Percentiles rank a stretch among this genome's conserved stretches.
Conservation (phyloP, 78 protist genomes). For the Dictyostelium discoideum region DNA sequence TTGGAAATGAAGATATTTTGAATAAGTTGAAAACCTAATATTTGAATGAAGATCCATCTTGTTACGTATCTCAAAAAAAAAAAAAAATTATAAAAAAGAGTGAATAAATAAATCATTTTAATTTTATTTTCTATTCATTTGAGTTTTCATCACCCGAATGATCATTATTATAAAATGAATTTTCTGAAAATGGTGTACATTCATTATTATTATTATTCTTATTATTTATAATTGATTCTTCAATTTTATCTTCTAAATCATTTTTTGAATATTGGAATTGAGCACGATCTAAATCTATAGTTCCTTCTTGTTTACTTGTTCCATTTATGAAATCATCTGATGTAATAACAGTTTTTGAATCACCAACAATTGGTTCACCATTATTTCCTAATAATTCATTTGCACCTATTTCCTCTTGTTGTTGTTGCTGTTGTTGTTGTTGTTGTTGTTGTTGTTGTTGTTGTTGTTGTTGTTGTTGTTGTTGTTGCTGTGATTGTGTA, state of each 20-base stretch:
- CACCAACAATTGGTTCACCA: background rate
- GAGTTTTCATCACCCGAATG: background rate
- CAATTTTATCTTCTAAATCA: background rate
- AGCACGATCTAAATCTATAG: background rate
- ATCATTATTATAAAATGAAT: background rate
- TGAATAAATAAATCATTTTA: too few relatives aligned
- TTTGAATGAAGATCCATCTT: too few relatives aligned
- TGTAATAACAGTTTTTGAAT: background rate
- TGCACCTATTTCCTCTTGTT: background rate
- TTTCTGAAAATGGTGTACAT: background rate
- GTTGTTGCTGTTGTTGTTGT: background rate
- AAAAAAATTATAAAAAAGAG: too few relatives aligned
- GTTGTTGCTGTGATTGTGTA: background rate
- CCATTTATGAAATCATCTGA: background rate
- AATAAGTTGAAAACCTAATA: too few relatives aligned
- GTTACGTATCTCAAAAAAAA: too few relatives aligned
- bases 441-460: background rate
- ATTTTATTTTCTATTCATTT: background rate
- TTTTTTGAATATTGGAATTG: background rate
- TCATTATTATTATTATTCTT: background rate
- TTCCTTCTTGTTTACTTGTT: constrained; percentile 1
- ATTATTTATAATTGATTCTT: background rate
- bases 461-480: background rate
- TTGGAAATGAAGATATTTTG: too few relatives aligned
- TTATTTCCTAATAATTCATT: background rate